Evolutionary conservation across 331 rosid genomes (phyloP), one percentile per base, ranked within the genome.

Genomic region (Acacia concinna): DNA sequence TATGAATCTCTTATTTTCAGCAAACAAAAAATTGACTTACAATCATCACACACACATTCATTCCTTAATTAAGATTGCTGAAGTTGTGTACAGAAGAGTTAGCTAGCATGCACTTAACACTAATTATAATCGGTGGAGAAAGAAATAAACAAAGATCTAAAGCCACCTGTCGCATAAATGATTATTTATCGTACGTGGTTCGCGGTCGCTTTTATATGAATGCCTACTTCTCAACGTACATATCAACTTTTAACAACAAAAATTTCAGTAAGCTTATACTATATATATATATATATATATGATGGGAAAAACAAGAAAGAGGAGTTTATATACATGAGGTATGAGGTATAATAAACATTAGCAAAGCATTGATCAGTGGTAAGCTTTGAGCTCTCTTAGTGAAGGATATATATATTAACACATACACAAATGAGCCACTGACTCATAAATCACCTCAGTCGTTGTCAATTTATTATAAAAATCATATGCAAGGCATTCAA

Each of bases 371-470:
- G 49, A 68, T 68, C 25, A 38, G 31, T 68, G 3, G 23, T 1
- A 41, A 37, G 46, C 10, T n/a, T 8, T 21, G 12, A 21, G 43
- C 41, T n/a, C 43, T 30, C 6, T 23, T 30, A 6, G 68, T 54
- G 78, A 44, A 37, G 68, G 54, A 56, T 47, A 18, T 54, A 9
- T 35, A n/a, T n/a, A n/a, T n/a, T n/a, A n/a, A n/a, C n/a, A n/a
- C n/a, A n/a, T n/a, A n/a, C n/a, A 56, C 23, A 49, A 54, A 68
- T 20, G 37, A 71, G 41, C 62, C 20, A 71, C 78, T 71, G 82
- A 63, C 64, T 46, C 51, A 37, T 51, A 54, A 37, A 74, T 13
- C 76, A 68, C 73, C 18, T 40, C 0, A 23, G 73, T 68, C 37
- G 54, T 68, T 68, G 41, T 68, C 54, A 23, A 25, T 40, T 40